A percentile compares a stretch with the other conserved stretches of the same genome.
Evolutionary conservation across 2,329 filamentous ascomycete species (phyloP).

Genomic region (Fusarium chuoi): DNA sequence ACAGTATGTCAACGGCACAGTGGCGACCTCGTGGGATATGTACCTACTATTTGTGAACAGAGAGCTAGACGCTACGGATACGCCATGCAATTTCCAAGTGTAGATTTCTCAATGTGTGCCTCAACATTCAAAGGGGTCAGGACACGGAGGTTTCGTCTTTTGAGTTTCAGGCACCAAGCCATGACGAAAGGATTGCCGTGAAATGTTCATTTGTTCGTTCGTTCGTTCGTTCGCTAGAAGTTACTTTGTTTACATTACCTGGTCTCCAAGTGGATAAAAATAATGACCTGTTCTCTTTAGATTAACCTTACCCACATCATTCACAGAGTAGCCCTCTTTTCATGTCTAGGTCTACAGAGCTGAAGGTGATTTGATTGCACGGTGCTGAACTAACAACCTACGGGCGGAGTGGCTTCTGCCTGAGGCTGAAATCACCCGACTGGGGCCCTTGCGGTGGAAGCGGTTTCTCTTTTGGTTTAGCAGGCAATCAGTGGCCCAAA

Average conservation of each 20-base stretch:
- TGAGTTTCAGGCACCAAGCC: neutral
- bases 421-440: constrained; percentile 41
- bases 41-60: neutral
- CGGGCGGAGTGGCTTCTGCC: constrained; percentile 30
- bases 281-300: constrained; percentile 8
- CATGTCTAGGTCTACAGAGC: neutral
- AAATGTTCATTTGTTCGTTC: neutral
- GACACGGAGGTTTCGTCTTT: neutral
- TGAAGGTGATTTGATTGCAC: constrained; percentile 18
- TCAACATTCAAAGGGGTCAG: neutral
- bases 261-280: constrained; percentile 21
- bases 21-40: constrained; percentile 4
- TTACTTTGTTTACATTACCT: constrained; percentile 22
- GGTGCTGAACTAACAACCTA: neutral
- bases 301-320: constrained; percentile 23
- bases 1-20: neutral
- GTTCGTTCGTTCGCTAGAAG: neutral
- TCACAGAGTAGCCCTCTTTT: constrained; percentile 18
- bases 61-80: neutral
- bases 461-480: constrained; percentile 39
- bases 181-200: neutral
- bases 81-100: neutral
- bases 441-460: constrained; percentile 31
- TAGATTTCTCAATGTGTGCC: neutral
- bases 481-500: constrained; percentile 19